Conservation (phyloP, 1,284 basidiomycete genomes). For the Sporisorium scitamineum region DNA sequence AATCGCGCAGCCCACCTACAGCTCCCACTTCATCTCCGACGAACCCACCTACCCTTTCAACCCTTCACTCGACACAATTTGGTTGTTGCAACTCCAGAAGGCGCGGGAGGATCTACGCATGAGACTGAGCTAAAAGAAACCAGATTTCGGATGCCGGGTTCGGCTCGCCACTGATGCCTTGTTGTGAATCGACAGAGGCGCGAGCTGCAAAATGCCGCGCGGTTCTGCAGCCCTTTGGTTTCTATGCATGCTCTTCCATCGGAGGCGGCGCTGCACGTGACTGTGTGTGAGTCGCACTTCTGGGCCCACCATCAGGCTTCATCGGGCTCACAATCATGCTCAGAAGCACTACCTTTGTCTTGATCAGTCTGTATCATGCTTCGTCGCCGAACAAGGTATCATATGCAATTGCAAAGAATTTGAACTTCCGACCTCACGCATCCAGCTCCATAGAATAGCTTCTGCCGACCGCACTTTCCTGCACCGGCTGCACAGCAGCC, state of each 20-base stretch:
- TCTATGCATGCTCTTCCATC: no score
- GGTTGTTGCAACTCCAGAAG: background rate
- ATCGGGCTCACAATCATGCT: background rate
- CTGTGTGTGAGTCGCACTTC: background rate
- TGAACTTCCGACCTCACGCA: background rate
- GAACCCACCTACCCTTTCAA: no score
- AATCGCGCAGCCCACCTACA: no score
- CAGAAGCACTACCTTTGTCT: background rate
- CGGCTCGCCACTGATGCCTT: no score
- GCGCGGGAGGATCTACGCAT: background rate
- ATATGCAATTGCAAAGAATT: background rate
- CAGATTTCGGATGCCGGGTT: no score
- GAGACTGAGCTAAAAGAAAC: background rate
- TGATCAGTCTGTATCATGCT: background rate
- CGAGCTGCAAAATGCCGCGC: background rate
- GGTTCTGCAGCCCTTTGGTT: no score
- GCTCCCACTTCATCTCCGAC: no score
- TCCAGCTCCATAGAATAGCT: constrained; percentile 32
- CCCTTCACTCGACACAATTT: no score
- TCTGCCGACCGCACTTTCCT: constrained; percentile 3
- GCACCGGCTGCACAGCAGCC: constrained; percentile 20
- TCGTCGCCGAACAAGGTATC: background rate
- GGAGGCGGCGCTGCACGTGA: no score
- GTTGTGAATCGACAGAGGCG: no score
- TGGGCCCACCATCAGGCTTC: background rate